Evolutionary conservation across 305 asterid genomes (phyloP).

Genomic region (Rubia peregrina): DNA sequence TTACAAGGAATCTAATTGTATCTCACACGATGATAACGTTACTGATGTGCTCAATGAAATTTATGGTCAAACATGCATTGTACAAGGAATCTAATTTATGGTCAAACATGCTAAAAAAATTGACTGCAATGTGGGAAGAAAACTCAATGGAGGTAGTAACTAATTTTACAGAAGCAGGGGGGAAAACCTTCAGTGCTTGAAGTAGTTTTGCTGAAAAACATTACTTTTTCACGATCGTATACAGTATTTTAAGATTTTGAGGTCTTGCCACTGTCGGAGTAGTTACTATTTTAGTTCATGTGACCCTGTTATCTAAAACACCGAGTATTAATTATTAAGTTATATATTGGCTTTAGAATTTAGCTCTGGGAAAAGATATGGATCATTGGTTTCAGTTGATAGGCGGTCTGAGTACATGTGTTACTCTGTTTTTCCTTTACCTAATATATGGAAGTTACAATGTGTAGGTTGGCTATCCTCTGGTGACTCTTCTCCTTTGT

Average conservation of each 20-base stretch:
- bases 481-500: conserved; percentile 97
- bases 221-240: not conserved
- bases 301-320: not conserved
- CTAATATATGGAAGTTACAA: not conserved
- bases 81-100: too few relatives aligned
- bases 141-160: not conserved
- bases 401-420: not conserved
- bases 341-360: not conserved
- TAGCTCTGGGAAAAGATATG: not conserved
- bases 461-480: conserved; percentile 86
- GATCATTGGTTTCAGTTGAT: not conserved
- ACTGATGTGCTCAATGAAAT: too few relatives aligned
- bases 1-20: too few relatives aligned
- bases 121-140: too few relatives aligned
- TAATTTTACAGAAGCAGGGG: not conserved
- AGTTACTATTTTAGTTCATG: not conserved
- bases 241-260: not conserved
- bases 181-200: not conserved
- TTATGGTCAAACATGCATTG: too few relatives aligned
- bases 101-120: too few relatives aligned
- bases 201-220: not conserved
- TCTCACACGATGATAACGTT: too few relatives aligned
- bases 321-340: not conserved
- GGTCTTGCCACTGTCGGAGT: not conserved
- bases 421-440: not conserved